Evolutionary conservation across 176 grass and related monocot genomes (phyloP), one percentile per base, ranked within the genome.

Genomic region (Oryza glaberrima): DNA sequence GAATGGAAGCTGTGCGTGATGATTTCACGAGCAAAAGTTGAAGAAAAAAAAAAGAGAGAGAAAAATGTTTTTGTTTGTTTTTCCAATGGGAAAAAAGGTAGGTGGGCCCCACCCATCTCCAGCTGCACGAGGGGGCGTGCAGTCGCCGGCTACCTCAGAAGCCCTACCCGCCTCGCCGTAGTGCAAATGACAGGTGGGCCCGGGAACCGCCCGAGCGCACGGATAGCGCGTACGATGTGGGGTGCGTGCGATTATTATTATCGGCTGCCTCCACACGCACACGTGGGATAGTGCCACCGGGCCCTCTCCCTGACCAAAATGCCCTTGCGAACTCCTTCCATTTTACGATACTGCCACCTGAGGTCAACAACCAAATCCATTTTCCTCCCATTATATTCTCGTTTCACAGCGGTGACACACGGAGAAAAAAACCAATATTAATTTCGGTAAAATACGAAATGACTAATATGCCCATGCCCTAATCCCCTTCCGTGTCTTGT

Each of bases 51-150:
- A n/a, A 3, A 17, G 7, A 19, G 16, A 58, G 25, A 26, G 1
- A 58, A 9, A 52, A 52, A 52, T 52, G 14, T 16, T 49, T 12
- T 46, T 52, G 14, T 52, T 49, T 46, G 9, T 46, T 46, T 46
- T 52, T 52, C 49, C 14, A 52, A 5, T 52, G 49, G 49, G 14
- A 40, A 49, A 15, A 52, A 52, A 52, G 14, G 49, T 16, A 16
- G 4, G 54, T 58, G 54, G 51, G 54, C 6, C 54, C 54, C 54
- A 58, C 54, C 6, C 0, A 1, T 56, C 51, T 14, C 76, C 19
- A 19, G 4, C 81, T 82, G 90, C 86, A 92, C 86, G 90, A 85
- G 86, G 90, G 86, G 79, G 78, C 40, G 41, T 35, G 48, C 40
- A 61, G 56, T 38, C 72, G 75, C 44, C 40, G 36, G 28, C 43